These are phyloP conservation scores for Cinchona pubescens DNA, from an alignment of 257 asterid species.

Conservation along the genomic window DNA sequence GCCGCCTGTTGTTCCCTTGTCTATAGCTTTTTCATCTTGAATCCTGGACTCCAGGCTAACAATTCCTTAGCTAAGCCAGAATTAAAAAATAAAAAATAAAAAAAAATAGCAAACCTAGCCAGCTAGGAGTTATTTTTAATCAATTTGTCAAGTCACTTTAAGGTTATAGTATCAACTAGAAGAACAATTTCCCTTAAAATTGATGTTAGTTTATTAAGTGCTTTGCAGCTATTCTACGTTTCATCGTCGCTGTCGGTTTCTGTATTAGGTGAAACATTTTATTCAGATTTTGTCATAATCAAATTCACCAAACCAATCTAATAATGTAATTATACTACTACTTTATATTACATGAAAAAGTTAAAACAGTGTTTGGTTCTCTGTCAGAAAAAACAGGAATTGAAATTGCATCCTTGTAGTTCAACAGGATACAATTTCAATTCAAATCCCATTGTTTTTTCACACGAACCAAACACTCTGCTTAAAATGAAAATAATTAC, in stretches of 20 bases:
- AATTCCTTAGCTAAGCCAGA: not conserved
- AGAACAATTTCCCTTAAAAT: not conserved
- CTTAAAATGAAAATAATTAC: slow-evolving; percentile 16
- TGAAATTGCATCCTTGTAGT: too few species aligned
- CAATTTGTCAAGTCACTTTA: not conserved
- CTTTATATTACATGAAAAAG: not conserved
- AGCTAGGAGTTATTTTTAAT: too few species aligned
- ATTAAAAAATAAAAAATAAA: not conserved
- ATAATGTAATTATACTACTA: too few species aligned
- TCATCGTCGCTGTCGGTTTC: not conserved
- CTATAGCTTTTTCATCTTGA: not conserved
- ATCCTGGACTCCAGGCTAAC: not conserved
- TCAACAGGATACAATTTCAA: too few species aligned
- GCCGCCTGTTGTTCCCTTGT: not conserved
- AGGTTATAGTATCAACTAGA: too few species aligned
- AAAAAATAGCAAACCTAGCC: not conserved
- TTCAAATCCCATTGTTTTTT: too few species aligned
- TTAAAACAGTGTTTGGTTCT: not conserved
- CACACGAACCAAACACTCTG: not conserved
- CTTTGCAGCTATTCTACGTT: not conserved
- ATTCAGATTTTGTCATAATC: not conserved
- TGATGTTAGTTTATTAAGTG: not conserved
- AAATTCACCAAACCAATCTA: not conserved
- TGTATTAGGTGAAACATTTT: not conserved
- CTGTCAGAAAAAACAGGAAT: not conserved